Conservation (phyloP, 2,329 filamentous ascomycete species). For the Berkeleyomyces rouxiae region DNA sequence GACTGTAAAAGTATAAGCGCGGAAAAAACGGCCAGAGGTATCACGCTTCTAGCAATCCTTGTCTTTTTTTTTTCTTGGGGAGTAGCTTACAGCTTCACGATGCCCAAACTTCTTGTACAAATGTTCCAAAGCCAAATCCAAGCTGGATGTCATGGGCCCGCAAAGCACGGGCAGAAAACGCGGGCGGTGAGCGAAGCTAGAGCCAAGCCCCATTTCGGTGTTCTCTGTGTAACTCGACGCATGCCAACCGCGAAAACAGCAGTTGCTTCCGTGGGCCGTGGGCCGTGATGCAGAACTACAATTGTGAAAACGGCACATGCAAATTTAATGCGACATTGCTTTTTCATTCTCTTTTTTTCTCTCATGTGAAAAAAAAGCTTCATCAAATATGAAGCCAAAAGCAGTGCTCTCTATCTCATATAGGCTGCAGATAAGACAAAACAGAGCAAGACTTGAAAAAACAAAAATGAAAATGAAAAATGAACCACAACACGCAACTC, state of each 20-base stretch:
- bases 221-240: not conserved
- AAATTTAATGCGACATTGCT: too few relatives aligned
- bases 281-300: too few relatives aligned
- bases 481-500: not conserved
- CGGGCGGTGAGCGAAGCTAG: not conserved
- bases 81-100: too few relatives aligned
- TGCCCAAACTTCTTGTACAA: too few relatives aligned
- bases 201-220: not conserved
- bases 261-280: too few relatives aligned
- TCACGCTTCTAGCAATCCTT: too few relatives aligned
- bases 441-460: not conserved
- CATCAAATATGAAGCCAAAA: not conserved
- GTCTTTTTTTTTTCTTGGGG: too few relatives aligned
- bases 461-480: not conserved
- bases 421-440: not conserved
- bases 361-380: not conserved
- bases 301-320: too few relatives aligned
- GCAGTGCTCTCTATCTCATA: not conserved
- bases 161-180: not conserved
- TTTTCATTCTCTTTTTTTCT: too few relatives aligned
- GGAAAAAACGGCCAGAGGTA: too few relatives aligned
- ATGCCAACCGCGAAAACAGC: not conserved
- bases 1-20: too few relatives aligned
- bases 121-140: too few relatives aligned
- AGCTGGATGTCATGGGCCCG: not conserved